Conservation (phyloP, 1,284 basidiomycete genomes). For the Austroboletus novae-zelandiae region DNA sequence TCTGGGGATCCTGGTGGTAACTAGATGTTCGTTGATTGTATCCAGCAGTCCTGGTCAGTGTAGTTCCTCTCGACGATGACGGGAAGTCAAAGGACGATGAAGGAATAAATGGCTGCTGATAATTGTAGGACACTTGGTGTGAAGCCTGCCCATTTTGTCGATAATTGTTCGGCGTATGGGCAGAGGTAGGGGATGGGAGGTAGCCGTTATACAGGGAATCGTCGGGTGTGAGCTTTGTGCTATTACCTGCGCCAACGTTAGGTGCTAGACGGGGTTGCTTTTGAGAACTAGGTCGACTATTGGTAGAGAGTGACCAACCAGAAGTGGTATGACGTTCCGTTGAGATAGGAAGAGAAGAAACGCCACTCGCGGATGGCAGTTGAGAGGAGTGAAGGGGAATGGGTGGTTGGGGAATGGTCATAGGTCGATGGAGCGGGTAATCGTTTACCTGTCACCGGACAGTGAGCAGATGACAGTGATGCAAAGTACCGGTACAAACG, state of each 20-base stretch:
- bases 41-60: conserved; percentile 18
- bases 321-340: conserved; percentile 33
- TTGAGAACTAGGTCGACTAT: conserved; percentile 26
- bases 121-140: conserved; percentile 27
- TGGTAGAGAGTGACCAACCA: conserved; percentile 30
- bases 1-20: conserved; percentile 31
- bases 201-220: conserved; percentile 32
- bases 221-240: conserved; percentile 26
- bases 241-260: conserved; percentile 18
- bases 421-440: conserved; percentile 29
- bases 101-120: conserved; percentile 27
- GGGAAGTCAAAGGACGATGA: conserved; percentile 31
- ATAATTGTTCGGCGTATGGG: conserved; percentile 27
- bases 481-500: conserved; percentile 17
- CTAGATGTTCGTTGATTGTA: conserved; percentile 26
- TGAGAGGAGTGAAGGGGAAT: conserved; percentile 33
- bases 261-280: conserved; percentile 31
- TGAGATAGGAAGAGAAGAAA: conserved; percentile 31
- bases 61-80: conserved; percentile 26
- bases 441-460: conserved; percentile 21
- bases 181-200: conserved; percentile 30
- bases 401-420: conserved; percentile 35
- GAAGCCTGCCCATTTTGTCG: conserved; percentile 29
- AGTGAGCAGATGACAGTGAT: conserved; percentile 1
- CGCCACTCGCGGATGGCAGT: conserved; percentile 15